These are phyloP conservation scores for Phyllosticta ampelicida DNA, from an alignment of 2,329 filamentous ascomycete species.

Conservation along the genomic window DNA sequence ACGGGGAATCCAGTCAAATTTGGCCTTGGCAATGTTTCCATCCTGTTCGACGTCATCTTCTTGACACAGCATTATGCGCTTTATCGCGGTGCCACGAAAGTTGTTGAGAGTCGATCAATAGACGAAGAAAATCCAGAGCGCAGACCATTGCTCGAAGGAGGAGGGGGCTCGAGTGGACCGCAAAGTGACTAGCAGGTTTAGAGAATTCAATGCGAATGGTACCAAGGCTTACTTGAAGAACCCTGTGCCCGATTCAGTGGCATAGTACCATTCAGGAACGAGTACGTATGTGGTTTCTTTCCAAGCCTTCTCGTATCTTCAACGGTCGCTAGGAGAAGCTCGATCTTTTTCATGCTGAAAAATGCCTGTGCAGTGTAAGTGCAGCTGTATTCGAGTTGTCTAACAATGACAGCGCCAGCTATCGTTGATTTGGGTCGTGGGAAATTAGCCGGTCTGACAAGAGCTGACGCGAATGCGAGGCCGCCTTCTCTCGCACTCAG, in stretches of 20 bases:
- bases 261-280: background rate
- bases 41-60: slow-evolving; percentile 79
- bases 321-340: too few species aligned
- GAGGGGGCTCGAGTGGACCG: background rate
- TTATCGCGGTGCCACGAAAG: slow-evolving; percentile 40
- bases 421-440: too few species aligned
- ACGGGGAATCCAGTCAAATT: slow-evolving; percentile 90
- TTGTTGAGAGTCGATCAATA: slow-evolving; percentile 19
- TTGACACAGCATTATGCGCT: slow-evolving; percentile 80
- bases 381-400: too few species aligned
- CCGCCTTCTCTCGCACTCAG: background rate
- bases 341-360: too few species aligned
- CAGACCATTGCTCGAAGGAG: background rate
- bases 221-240: background rate
- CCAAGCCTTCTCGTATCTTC: too few species aligned
- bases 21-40: slow-evolving; percentile 70
- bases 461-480: too few species aligned
- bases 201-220: background rate
- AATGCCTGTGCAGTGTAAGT: too few species aligned
- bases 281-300: background rate
- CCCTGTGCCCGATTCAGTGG: background rate
- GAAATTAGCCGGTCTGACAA: too few species aligned
- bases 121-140: background rate
- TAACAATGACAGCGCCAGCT: too few species aligned
- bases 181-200: background rate